These are phyloP conservation scores for Lasiodiplodia gonubiensis DNA, from an alignment of 2,329 filamentous ascomycete genomes.

Conservation along the genomic window DNA sequence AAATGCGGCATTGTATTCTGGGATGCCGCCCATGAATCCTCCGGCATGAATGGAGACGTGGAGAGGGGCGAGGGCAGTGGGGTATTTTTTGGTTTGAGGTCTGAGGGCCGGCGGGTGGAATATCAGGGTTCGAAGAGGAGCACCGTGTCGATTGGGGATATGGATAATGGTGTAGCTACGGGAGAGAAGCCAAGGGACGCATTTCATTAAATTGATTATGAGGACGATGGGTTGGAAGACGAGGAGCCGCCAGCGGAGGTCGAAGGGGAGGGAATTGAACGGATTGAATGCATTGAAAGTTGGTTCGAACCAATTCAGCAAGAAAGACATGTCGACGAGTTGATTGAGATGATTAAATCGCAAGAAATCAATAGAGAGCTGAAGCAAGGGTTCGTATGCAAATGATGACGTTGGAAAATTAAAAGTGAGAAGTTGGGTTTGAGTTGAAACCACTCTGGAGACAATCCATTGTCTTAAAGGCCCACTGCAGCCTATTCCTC, in stretches of 20 bases:
- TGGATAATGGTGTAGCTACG: conserved; percentile 41
- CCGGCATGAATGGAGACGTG: conserved; percentile 55
- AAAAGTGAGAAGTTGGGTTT: neutral
- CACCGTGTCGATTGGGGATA: conserved; percentile 45
- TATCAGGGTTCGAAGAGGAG: conserved; percentile 53
- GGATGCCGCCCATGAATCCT: conserved; percentile 52
- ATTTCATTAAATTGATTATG: conserved; percentile 31
- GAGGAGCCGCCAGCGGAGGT: conserved; percentile 54
- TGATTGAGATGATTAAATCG: neutral
- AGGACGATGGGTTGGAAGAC: conserved; percentile 48
- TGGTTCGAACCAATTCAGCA: conserved; percentile 9
- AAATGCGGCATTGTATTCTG: conserved; percentile 48
- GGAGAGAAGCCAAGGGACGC: conserved; percentile 32
- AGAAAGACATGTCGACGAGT: neutral
- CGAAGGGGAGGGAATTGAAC: conserved; percentile 48
- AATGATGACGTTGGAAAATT: neutral
- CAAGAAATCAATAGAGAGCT: neutral
- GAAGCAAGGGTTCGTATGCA: neutral
- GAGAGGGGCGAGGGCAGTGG: conserved; percentile 47
- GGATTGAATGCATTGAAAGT: conserved; percentile 13
- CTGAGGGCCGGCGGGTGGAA: conserved; percentile 52
- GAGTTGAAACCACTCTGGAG: neutral
- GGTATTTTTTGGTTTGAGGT: conserved; percentile 32
- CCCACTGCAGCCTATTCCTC: neutral
- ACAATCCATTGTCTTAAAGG: neutral